A percentile compares a stretch with the other conserved stretches of the same genome.
phyloP scores from a whole-genome alignment of 495 filamentous ascomycete genomes.

The Barbatosphaeria neglecta region DNA sequence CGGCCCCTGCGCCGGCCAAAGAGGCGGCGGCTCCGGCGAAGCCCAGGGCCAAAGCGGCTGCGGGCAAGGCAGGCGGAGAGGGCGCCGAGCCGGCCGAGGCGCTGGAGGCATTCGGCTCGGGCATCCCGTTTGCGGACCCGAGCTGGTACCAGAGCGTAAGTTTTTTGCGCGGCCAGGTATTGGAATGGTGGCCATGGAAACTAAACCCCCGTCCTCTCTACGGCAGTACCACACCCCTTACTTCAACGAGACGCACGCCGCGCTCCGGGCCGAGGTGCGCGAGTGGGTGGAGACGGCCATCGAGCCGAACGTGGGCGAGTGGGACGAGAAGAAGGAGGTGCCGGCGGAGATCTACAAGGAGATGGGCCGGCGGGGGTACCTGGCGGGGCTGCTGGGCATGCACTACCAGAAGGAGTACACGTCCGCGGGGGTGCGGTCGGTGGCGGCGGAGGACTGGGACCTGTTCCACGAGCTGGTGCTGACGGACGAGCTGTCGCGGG shows the following conservation, averaged over 20 bases:
- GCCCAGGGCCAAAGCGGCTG: constrained; percentile 28
- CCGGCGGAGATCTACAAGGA: constrained; percentile 83
- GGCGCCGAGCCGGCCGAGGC: constrained; percentile 49
- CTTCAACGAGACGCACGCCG: constrained; percentile 86
- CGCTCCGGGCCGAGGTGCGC: constrained; percentile 78
- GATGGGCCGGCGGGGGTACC: constrained; percentile 85
- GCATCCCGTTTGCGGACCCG: constrained; percentile 88
- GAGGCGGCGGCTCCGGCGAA: constrained; percentile 39
- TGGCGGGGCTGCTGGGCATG: constrained; percentile 77
- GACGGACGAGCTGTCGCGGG: constrained; percentile 84
- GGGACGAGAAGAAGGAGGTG: constrained; percentile 89
- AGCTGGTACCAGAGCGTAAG: constrained; percentile 92
- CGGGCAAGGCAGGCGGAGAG: no score
- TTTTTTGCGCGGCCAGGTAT: constrained; percentile 7
- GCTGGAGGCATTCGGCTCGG: constrained; percentile 70
- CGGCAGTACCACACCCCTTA: constrained; percentile 88
- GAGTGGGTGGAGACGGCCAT: constrained; percentile 84
- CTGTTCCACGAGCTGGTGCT: constrained; percentile 93
- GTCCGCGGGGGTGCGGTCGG: constrained; percentile 57
- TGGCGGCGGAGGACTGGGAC: constrained; percentile 86
- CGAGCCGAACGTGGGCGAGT: constrained; percentile 86
- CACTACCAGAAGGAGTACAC: constrained; percentile 68
- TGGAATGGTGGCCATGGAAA: no score
- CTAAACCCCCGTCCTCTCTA: not conserved
- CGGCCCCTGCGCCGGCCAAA: constrained; percentile 42